Evolutionary conservation across 2,329 filamentous ascomycete species (phyloP), one percentile per base, ranked within the genome.

Genomic region (Didymella pinodella): DNA sequence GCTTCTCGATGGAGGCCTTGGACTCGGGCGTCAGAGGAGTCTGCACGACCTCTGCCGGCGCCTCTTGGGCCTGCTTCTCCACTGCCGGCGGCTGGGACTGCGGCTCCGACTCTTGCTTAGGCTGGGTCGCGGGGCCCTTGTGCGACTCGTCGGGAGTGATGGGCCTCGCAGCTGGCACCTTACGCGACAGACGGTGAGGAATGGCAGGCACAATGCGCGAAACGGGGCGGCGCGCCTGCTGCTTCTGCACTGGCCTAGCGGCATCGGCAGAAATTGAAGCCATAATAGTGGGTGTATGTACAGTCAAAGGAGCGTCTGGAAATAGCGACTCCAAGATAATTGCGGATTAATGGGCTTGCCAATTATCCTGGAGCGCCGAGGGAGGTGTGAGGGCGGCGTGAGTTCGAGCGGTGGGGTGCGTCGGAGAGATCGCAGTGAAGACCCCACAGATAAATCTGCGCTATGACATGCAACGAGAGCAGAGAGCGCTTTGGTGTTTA

Each of bases 281-380:
- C 73, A 75, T 76, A 65, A 59, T 63, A 65, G 38, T 54, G 48
- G 40, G 36, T 10, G 29, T 43, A 31, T 22, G 44, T 18, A 29
- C 47, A 49, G 44, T 32, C 34, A 22, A 60, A 45, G 47, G 46
- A 57, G 62, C 57, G 59, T 63, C 52, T 47, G 25, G 44, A 40
- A 47, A 40, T 60, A 75, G 76, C 75, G 73, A 72, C 75, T 78
- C 76, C 76, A 78, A 75, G 75, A 75, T 76, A 78, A 77, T 75
- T 76, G 74, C 67, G 69, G 62, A 59, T 52, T 59, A 57, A 52
- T 41, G 47, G 51, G 59, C 41, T 65, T 69, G 71, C 66, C 75
- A 77, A 78, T 77, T 78, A 77, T 74, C 76, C 74, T 78, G 75
- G 76, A 78, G 76, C 74, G 75, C 76, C 66, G 56, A 59, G 50